Conservation (phyloP, 306 rosid genomes). For the Coriaria nepalensis region DNA sequence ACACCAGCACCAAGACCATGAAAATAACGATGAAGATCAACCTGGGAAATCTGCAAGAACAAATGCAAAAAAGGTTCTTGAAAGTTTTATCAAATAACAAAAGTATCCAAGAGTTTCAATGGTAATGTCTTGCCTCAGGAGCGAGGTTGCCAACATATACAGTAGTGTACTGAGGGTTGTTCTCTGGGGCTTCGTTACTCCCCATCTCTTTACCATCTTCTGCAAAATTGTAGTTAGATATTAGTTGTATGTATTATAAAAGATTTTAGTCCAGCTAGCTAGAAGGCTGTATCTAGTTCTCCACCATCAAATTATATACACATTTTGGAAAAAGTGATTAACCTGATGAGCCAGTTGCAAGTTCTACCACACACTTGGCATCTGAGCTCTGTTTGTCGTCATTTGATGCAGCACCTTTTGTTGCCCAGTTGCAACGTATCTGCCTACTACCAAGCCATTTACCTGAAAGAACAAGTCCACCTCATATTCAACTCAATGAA, state of each 20-base stretch:
- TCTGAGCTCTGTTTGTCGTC: slow-evolving; percentile 82
- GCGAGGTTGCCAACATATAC: slow-evolving; percentile 95
- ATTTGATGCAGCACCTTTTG: slow-evolving; percentile 71
- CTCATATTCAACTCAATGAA: slow-evolving; percentile 1
- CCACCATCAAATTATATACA: too few relatives aligned
- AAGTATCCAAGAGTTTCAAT: neutral
- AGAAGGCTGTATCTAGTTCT: neutral
- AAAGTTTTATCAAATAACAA: neutral
- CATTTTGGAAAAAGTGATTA: neutral
- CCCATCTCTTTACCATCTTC: slow-evolving; percentile 83
- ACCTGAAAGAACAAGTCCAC: slow-evolving; percentile 27
- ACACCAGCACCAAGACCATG: slow-evolving; percentile 85
- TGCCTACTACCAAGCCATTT: slow-evolving; percentile 99
- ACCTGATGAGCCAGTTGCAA: slow-evolving; percentile 89
- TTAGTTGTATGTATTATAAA: neutral
- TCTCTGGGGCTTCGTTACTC: slow-evolving; percentile 79
- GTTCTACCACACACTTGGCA: slow-evolving; percentile 72
- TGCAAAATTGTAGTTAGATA: slow-evolving; percentile 23
- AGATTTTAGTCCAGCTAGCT: neutral
- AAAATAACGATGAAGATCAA: slow-evolving; percentile 88
- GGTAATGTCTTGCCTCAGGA: slow-evolving; percentile 49
- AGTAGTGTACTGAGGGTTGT: slow-evolving; percentile 87
- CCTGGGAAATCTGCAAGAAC: slow-evolving; percentile 55
- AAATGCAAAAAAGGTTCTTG: neutral
- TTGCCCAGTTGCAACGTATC: slow-evolving; percentile 97